phyloP scores from a whole-genome alignment of 2,329 filamentous ascomycete genomes.

The Exophiala spinifera region DNA sequence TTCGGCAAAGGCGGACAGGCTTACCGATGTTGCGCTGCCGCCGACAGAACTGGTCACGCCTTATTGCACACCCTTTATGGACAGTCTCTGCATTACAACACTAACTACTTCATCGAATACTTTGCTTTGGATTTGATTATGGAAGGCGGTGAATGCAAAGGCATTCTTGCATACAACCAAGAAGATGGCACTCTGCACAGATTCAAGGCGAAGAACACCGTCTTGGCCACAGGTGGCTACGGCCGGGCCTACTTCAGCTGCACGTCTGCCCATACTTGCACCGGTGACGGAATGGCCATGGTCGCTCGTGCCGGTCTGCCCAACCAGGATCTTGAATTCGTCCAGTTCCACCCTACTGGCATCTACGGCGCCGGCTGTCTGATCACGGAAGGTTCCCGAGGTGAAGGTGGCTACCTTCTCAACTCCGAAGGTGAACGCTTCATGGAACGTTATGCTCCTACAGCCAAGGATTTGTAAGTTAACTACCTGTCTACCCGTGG shows the following conservation, averaged over 20 bases:
- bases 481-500: background rate
- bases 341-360: constrained; percentile 98
- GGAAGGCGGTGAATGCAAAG: constrained; percentile 94
- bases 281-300: constrained; percentile 99
- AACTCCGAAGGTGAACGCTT: constrained; percentile 98
- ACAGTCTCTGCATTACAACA: constrained; percentile 94
- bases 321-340: constrained; percentile 99
- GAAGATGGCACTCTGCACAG: constrained; percentile 97
- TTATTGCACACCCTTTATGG: constrained; percentile 98
- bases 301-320: constrained; percentile 94
- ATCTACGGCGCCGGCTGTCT: constrained; percentile 97
- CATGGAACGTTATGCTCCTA: constrained; percentile 98
- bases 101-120: constrained; percentile 99
- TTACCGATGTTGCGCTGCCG: constrained; percentile 93
- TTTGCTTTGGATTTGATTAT: constrained; percentile 96
- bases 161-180: constrained; percentile 96
- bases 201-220: constrained; percentile 95
- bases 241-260: constrained; percentile 98
- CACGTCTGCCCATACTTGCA: constrained; percentile 97
- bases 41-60: constrained; percentile 94
- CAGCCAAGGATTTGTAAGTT: constrained; percentile 80
- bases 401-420: constrained; percentile 95
- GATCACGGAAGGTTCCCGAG: constrained; percentile 96
- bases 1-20: constrained; percentile 96
- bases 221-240: constrained; percentile 94